Base-by-base conservation (phyloP, 73 alveolate species). In the Durusdinium trenchii region DNA sequence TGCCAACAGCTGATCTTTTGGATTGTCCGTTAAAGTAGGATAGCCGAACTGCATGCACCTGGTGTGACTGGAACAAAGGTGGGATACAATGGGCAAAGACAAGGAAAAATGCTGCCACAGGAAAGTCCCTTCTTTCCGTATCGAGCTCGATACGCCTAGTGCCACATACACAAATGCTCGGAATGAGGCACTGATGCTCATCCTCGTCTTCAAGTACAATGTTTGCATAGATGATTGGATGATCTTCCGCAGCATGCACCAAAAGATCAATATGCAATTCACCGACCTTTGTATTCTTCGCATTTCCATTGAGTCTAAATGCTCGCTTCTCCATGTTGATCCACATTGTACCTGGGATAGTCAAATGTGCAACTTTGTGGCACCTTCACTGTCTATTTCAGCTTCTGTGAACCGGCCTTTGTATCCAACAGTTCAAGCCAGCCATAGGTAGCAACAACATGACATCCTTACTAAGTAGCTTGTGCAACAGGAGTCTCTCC, bases 281-380 rank as follows among this genome's bases (percentile, higher is more conserved):
- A 20, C 78, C 95, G 32, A 71, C 96, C 52, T 89, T 89, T 40
- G 96, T 89, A 23, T 67, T 89, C 60, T 89, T 89, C 40, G 96
- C 96, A 36, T 89, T 89, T 47, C 96, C 96, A 30, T 47, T 47
- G 54, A 89, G 75, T 32, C 96, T 40, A 51, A 89, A 89, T 16
- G 96, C 86, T 18, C 96, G 64, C 42, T 89, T 89, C 71, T 89
- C 96, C 96, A 89, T 89, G 71, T 89, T 64, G 86, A 89, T 89
- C 96, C 96, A 89, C 42, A 89, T 89, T 51, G 96, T 45, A 38
- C 96, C 96, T 89, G 64, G 64, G 73, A 60, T 60, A n/a, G n/a
- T n/a, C n/a, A n/a, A n/a, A n/a, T n/a, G n/a, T n/a, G n/a, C n/a
- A n/a, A n/a, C n/a, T n/a, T n/a, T n/a, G n/a, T n/a, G n/a, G n/a